Percentiles rank a stretch among this genome's conserved stretches.
These are phyloP conservation scores for Pythium aristosporum DNA, from an alignment of 352 stramenopile genomes.

Conservation along the genomic window DNA sequence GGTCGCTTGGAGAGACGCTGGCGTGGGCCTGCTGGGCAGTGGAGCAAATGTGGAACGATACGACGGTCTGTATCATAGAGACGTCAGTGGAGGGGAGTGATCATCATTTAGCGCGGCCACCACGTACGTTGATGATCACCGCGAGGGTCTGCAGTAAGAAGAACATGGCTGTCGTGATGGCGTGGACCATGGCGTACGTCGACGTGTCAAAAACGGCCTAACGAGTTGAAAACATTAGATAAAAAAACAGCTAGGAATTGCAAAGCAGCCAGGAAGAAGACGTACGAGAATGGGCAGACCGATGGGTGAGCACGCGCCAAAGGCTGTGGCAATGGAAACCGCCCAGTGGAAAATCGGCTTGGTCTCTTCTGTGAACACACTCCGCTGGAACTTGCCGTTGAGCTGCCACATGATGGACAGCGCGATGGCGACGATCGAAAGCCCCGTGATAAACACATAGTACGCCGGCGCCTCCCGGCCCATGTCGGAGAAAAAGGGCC, in stretches of 20 bases:
- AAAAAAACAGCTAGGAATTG: too few species aligned
- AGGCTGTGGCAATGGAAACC: neutral
- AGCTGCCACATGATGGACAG: slow-evolving; percentile 41
- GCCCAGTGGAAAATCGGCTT: neutral
- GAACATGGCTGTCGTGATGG: slow-evolving; percentile 58
- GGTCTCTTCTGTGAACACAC: neutral
- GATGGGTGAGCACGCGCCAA: slow-evolving; percentile 32
- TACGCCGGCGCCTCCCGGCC: slow-evolving; percentile 55
- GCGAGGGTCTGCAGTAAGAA: slow-evolving; percentile 59
- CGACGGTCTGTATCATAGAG: slow-evolving; percentile 23
- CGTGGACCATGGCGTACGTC: slow-evolving; percentile 48
- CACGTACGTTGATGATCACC: slow-evolving; percentile 53
- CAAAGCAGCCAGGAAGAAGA: neutral
- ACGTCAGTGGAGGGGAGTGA: neutral
- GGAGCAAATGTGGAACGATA: slow-evolving; percentile 26
- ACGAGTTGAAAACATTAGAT: too few species aligned
- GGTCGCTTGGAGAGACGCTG: neutral
- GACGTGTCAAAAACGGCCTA: slow-evolving; percentile 60
- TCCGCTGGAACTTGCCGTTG: slow-evolving; percentile 51
- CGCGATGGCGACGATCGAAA: slow-evolving; percentile 25
- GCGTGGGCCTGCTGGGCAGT: slow-evolving; percentile 14
- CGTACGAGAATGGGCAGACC: slow-evolving; percentile 48
- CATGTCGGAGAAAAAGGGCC: slow-evolving; percentile 66
- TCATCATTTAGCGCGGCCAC: neutral
- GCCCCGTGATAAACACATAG: slow-evolving; percentile 46